Evolutionary conservation across 2,329 filamentous ascomycete genomes (phyloP).

Genomic region (Colletotrichum sp.): DNA sequence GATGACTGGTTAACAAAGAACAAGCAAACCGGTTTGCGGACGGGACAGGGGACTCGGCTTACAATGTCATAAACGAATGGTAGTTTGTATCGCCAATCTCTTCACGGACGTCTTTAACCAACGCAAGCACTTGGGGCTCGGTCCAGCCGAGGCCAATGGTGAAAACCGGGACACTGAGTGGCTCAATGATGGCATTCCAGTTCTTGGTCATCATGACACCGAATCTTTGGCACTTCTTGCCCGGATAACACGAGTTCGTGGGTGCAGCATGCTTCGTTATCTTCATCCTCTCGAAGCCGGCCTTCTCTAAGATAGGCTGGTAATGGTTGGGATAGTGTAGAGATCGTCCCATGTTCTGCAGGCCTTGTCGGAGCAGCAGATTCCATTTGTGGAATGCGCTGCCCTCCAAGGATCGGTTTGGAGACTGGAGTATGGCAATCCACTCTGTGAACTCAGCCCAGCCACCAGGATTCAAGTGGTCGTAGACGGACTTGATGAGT

Average conservation of each 20-base stretch:
- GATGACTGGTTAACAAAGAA: constrained; percentile 25
- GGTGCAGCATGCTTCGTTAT: constrained; percentile 31
- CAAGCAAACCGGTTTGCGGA: constrained; percentile 28
- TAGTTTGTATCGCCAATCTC: constrained; percentile 38
- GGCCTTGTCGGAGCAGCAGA: constrained; percentile 28
- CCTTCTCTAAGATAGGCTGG: constrained; percentile 25
- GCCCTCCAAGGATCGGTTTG: constrained; percentile 34
- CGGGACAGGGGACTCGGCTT: constrained; percentile 18
- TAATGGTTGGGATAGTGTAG: constrained; percentile 30
- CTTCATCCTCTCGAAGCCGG: constrained; percentile 28
- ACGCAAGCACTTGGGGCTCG: constrained; percentile 33
- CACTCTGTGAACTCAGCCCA: constrained; percentile 38
- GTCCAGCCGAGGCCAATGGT: constrained; percentile 41
- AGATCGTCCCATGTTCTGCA: constrained; percentile 34
- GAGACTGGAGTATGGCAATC: constrained; percentile 32
- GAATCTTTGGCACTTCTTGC: constrained; percentile 31
- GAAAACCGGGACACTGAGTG: constrained; percentile 39
- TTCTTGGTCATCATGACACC: constrained; percentile 32
- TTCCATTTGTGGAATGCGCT: constrained; percentile 35
- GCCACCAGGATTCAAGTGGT: constrained; percentile 28
- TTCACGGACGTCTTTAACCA: constrained; percentile 34
- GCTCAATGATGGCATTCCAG: constrained; percentile 25
- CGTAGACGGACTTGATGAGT: constrained; percentile 31
- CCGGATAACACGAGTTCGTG: constrained; percentile 33
- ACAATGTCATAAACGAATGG: constrained; percentile 45